Percentiles rank a stretch among this genome's conserved stretches.
These are phyloP conservation scores for Saxispiralis lemnorum DNA, from an alignment of 495 filamentous ascomycete genomes.

Conservation along the genomic window DNA sequence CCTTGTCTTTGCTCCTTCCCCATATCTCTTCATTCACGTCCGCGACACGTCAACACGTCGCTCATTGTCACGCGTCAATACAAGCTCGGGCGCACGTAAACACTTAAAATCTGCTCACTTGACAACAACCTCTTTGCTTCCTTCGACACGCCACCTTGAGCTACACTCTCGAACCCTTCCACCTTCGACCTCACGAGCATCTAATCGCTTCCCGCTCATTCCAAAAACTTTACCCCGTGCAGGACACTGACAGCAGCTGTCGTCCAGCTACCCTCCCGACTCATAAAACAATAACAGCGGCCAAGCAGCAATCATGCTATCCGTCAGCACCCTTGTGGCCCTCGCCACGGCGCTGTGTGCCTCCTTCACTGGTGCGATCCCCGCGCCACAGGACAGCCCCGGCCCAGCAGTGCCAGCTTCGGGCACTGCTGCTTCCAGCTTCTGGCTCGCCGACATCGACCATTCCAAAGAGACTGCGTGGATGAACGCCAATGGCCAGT, in stretches of 20 bases:
- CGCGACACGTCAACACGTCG: background rate
- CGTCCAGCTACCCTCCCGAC: conserved; percentile 8
- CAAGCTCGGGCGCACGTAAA: background rate
- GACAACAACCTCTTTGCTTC: background rate
- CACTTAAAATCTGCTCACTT: background rate
- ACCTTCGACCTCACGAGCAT: background rate
- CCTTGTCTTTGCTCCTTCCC: background rate
- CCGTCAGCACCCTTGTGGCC: conserved; percentile 4
- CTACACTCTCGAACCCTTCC: no score
- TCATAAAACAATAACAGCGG: background rate
- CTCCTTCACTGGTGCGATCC: conserved; percentile 7
- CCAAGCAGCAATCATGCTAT: conserved; percentile 8
- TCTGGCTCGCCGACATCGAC: conserved; percentile 60
- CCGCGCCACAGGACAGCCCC: conserved; percentile 1
- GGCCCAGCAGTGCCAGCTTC: background rate
- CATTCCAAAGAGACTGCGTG: conserved; percentile 48
- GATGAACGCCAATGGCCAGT: conserved; percentile 33
- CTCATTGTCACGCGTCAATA: background rate
- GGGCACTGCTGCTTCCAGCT: conserved; percentile 23
- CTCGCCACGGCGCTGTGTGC: conserved; percentile 13
- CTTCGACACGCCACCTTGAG: background rate
- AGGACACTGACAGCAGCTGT: conserved; percentile 10
- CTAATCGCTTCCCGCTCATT: background rate
- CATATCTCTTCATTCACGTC: background rate
- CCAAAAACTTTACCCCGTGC: conserved; percentile 4